Evolutionary conservation across 345 rosid species (phyloP).

Genomic region (Noccaea caerulescens): DNA sequence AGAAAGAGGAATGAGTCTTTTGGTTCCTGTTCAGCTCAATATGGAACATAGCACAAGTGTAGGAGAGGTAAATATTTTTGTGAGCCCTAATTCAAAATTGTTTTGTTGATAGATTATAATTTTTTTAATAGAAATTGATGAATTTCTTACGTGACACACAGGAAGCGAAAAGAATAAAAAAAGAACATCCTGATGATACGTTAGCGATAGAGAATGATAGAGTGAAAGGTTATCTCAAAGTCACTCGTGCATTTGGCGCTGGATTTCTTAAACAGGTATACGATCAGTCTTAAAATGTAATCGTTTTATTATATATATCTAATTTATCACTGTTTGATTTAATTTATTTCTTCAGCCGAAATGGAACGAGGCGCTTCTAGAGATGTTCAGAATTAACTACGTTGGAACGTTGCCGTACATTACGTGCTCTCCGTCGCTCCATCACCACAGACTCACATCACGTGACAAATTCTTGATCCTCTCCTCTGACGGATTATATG

Average conservation of each 20-base stretch:
- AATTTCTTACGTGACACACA: conserved; percentile 23
- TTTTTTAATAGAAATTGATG: neutral
- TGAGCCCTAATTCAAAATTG: neutral
- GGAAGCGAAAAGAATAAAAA: conserved; percentile 84
- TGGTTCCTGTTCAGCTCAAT: conserved; percentile 71
- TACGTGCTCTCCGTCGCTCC: conserved; percentile 73
- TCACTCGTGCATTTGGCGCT: conserved; percentile 94
- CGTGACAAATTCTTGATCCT: conserved; percentile 77
- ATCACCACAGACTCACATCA: conserved; percentile 71
- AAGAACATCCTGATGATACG: conserved; percentile 77
- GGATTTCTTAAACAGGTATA: conserved; percentile 90
- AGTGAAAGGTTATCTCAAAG: conserved; percentile 89
- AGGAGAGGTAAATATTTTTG: conserved; percentile 54
- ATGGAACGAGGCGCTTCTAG: conserved; percentile 84
- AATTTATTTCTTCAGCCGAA: conserved; percentile 56
- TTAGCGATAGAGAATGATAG: conserved; percentile 67
- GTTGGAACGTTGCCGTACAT: conserved; percentile 79
- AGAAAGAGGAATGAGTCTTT: conserved; percentile 42
- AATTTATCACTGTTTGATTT: neutral
- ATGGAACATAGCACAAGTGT: conserved; percentile 82
- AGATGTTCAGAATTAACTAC: conserved; percentile 84
- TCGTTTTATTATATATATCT: neutral
- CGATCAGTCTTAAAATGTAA: too few relatives aligned
- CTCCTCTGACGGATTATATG: conserved; percentile 89
- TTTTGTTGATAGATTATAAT: neutral